Base-by-base conservation (phyloP, 2,329 filamentous ascomycete genomes). In the Hymenoscyphus salicellus region DNA sequence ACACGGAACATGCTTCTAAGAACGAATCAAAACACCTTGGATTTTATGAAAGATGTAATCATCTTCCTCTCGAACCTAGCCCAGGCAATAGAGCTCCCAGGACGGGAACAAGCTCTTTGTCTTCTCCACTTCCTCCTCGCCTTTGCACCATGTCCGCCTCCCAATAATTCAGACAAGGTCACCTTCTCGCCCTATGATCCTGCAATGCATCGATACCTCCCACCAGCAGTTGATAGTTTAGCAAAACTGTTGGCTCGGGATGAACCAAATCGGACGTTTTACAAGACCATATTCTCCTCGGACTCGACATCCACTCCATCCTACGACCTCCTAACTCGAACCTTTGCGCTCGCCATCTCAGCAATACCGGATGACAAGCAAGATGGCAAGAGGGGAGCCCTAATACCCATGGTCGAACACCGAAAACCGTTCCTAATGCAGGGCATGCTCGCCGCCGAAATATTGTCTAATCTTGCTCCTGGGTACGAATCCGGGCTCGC, bases 11-110 rank as follows among this genome's bases (percentile, higher is more conserved):
- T 94, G 83, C 84, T 98, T 33, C 80, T 98, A 52, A 87, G 92
- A 46, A 92, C 88, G 3, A 85, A 95, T 69, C 83, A 85, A 73
- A 97, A 97, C 77, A 95, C 91, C 0, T 81, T 97, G 69, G 95
- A 99, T 77, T 94, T 98, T 72, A 96, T 97, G 91, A 99, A 99
- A 78, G 95, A 99, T 76, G 82, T 93, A 33, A 86, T 98, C 64
- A 89, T 92, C 17, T 87, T 96, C 70, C 82, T 99, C 62, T 97
- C 94, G 63, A 98, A 99, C 76, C 86, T 96, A 58, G 88, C 93
- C 7, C 87, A 91, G 57, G 85, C 86, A 10, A 85, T 98, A 61
- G 89, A 94, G 73, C 82, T 99, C 46, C 90, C 93, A 1, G 89
- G 89, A 23, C 89, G 91, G 68, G 93, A 98, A 74, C 93, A 98